Percentiles rank a stretch among this genome's conserved stretches.
Evolutionary conservation across 139 green algal species (phyloP).

Genomic region (Ettlia oleoabundans): DNA sequence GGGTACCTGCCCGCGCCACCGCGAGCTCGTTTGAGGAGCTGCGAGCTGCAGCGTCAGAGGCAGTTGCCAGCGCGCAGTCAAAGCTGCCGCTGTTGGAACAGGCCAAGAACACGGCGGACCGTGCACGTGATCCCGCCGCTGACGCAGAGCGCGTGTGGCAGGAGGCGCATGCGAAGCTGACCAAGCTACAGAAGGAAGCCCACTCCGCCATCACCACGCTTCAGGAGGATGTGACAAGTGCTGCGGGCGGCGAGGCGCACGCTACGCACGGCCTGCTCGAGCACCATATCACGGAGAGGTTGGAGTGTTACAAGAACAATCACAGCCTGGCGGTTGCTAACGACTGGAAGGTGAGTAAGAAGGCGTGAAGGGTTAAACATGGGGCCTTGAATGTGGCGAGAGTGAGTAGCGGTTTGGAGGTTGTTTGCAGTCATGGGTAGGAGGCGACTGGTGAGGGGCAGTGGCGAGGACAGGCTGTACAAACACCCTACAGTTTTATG

Average conservation of each 20-base stretch:
- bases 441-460: too few relatives aligned
- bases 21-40: conserved; percentile 32
- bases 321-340: neutral
- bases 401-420: too few relatives aligned
- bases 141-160: conserved; percentile 34
- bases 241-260: conserved; percentile 13
- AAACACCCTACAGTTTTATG: too few relatives aligned
- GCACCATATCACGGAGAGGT: neutral
- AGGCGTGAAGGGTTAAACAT: too few relatives aligned
- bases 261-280: conserved; percentile 25
- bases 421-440: too few relatives aligned
- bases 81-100: conserved; percentile 38
- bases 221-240: neutral
- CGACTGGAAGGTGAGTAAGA: conserved; percentile 25
- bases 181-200: neutral
- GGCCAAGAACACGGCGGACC: conserved; percentile 5
- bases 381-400: too few relatives aligned
- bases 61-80: neutral
- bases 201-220: neutral
- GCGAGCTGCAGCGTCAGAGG: neutral
- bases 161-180: conserved; percentile 16
- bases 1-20: neutral
- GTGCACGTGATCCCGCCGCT: conserved; percentile 1
- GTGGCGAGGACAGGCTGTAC: too few relatives aligned
- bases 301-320: neutral